These are phyloP conservation scores for Yarrowia deformans DNA, from an alignment of 805 yeast species.

Conservation along the genomic window DNA sequence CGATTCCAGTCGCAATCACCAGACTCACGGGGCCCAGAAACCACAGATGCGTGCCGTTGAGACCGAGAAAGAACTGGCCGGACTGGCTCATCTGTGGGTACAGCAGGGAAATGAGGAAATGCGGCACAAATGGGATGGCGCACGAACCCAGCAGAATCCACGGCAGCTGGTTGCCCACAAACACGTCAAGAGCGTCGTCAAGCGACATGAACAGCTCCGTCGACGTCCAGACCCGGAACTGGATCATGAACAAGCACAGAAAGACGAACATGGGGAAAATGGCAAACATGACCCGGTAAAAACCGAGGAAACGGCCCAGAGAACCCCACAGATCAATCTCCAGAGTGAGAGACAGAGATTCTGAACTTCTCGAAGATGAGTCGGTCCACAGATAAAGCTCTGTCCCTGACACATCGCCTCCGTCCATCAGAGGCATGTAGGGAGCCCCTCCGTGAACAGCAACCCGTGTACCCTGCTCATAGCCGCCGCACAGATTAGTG, in stretches of 20 bases:
- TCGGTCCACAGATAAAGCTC: conserved; percentile 47
- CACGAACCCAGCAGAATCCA: conserved; percentile 47
- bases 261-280: conserved; percentile 70
- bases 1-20: conserved; percentile 26
- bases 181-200: conserved; percentile 55
- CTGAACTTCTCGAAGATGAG: conserved; percentile 27
- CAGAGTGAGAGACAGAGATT: conserved; percentile 42
- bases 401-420: conserved; percentile 40
- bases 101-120: conserved; percentile 11
- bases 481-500: conserved; percentile 15
- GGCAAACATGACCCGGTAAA: conserved; percentile 75
- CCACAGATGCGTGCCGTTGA: conserved; percentile 26
- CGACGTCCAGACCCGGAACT: conserved; percentile 55
- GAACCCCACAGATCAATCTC: conserved; percentile 63
- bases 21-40: conserved; percentile 31
- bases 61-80: conserved; percentile 8
- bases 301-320: conserved; percentile 67
- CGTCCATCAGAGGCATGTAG: conserved; percentile 59
- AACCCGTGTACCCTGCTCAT: conserved; percentile 43
- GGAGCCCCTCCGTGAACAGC: conserved; percentile 75
- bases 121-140: conserved; percentile 46
- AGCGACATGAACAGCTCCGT: conserved; percentile 55
- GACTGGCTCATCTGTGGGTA: conserved; percentile 14
- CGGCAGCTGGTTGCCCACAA: conserved; percentile 50
- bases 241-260: conserved; percentile 60